Conservation (phyloP, 495 filamentous ascomycete species). For the Neurospora africana region DNA sequence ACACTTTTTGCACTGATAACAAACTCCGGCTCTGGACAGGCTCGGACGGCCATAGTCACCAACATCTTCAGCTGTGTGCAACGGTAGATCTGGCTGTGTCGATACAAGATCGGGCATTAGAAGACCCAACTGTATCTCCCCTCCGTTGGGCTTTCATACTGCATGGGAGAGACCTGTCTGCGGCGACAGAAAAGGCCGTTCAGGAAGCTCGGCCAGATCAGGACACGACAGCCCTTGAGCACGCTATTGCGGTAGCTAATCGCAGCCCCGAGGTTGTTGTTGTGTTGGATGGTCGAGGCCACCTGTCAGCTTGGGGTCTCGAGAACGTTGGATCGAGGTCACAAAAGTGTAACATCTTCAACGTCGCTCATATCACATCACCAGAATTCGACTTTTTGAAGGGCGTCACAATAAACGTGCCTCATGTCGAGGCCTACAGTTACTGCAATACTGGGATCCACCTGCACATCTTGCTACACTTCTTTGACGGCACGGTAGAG, state of each 20-base stretch:
- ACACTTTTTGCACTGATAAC: constrained; percentile 80
- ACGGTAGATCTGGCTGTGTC: constrained; percentile 68
- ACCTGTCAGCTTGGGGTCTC: constrained; percentile 90
- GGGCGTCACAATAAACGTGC: constrained; percentile 26
- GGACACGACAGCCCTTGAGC: constrained; percentile 62
- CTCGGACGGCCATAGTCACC: constrained; percentile 60
- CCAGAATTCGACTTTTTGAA: constrained; percentile 55
- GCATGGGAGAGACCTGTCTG: constrained; percentile 69
- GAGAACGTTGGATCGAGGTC: constrained; percentile 77
- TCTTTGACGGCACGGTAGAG: constrained; percentile 75
- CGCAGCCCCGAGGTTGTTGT: constrained; percentile 80
- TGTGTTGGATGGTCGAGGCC: constrained; percentile 70
- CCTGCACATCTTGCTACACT: constrained; percentile 70
- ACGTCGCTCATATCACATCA: constrained; percentile 66
- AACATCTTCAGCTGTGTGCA: constrained; percentile 69
- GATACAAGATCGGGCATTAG: constrained; percentile 50
- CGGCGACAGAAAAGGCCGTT: constrained; percentile 66
- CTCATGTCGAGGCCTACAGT: constrained; percentile 58
- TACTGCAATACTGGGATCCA: constrained; percentile 58
- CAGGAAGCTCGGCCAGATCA: constrained; percentile 38
- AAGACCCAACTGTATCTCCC: constrained; percentile 4
- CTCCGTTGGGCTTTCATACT: constrained; percentile 73
- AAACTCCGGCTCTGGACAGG: constrained; percentile 75
- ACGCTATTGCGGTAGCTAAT: constrained; percentile 79
- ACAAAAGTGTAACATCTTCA: constrained; percentile 64